Evolutionary conservation across 306 rosid genomes (phyloP).

Genomic region (Vigna radiata): DNA sequence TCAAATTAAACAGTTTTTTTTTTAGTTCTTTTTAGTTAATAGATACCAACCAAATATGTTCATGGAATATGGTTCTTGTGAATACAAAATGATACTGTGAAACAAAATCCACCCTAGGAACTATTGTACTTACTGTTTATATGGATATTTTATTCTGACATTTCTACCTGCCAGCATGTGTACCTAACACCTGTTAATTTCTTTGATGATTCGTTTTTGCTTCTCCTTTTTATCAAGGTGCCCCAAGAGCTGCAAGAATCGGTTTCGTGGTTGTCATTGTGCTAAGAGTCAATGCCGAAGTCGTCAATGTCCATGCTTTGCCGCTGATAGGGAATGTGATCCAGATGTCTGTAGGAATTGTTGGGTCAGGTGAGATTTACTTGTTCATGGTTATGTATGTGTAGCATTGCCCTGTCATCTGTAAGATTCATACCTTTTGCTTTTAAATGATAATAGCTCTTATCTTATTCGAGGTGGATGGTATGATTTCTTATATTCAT

Average conservation of each 20-base stretch:
- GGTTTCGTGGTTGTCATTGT: constrained; percentile 97
- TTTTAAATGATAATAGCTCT: neutral
- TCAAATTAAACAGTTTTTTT: too few relatives aligned
- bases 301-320: constrained; percentile 98
- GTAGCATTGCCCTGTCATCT: constrained; percentile 20
- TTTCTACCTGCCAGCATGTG: constrained; percentile 17
- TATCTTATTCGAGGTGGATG: constrained; percentile 10
- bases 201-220: constrained; percentile 15
- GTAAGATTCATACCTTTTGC: constrained; percentile 24
- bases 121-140: constrained; percentile 37
- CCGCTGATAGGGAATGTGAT: constrained; percentile 99
- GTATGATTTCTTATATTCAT: constrained; percentile 30
- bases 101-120: neutral
- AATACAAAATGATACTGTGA: too few relatives aligned
- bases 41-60: too few relatives aligned
- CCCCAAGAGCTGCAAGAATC: constrained; percentile 93
- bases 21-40: too few relatives aligned
- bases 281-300: constrained; percentile 99
- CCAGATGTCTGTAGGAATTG: constrained; percentile 98
- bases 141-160: constrained; percentile 25
- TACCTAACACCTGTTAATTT: constrained; percentile 32
- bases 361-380: constrained; percentile 86
- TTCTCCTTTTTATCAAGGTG: constrained; percentile 53
- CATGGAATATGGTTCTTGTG: too few relatives aligned
- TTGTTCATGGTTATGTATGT: constrained; percentile 4